Base-by-base conservation (phyloP, 2,329 filamentous ascomycete species). In the Ophiostoma ips region DNA sequence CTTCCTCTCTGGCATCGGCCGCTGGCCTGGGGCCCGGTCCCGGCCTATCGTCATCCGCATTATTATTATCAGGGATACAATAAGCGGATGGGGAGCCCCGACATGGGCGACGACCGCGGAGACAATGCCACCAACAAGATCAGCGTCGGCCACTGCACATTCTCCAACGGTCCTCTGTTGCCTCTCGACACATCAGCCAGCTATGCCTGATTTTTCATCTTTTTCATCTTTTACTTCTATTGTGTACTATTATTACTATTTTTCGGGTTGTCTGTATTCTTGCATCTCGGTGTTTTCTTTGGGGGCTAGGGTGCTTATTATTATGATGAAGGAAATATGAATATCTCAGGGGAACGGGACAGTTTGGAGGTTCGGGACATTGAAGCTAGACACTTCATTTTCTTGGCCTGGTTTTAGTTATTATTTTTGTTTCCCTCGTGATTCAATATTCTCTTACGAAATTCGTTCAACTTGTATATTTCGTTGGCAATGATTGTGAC, bases 21-120 rank as follows among this genome's bases (percentile, higher is more conserved):
- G 24, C 59, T 75, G 8, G 59, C 61, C 28, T 76, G 70, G 70
- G 72, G 72, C 3, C 68, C 71, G 31, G 65, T 73, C 31, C 58
- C 50, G 18, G 9, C 16, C 16, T 50, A 52, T 48, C 41, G 31
- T 15, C 67, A 63, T 12, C 62, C 63, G n/a, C n/a, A n/a, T n/a
- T n/a, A n/a, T n/a, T n/a, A n/a, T 52, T 60, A 62, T 30, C 37
- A 40, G 13, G 47, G 50, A 11, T 48, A 48, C 41, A 49, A 47
- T 33, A 68, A 48, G 64, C 64, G 5, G 55, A 59, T 2, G 8
- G 24, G 21, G 12, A 38, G 21, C 33, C 30, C 13, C 31, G 37
- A 45, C 4, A 21, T n/a, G 2, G 37, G 16, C 6, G 30, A 35
- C 5, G 40, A 24, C 11, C 5, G 13, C 9, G 45, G 16, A 9